Conservation (phyloP, 2,329 filamentous ascomycete genomes). For the Colletotrichum horii region DNA sequence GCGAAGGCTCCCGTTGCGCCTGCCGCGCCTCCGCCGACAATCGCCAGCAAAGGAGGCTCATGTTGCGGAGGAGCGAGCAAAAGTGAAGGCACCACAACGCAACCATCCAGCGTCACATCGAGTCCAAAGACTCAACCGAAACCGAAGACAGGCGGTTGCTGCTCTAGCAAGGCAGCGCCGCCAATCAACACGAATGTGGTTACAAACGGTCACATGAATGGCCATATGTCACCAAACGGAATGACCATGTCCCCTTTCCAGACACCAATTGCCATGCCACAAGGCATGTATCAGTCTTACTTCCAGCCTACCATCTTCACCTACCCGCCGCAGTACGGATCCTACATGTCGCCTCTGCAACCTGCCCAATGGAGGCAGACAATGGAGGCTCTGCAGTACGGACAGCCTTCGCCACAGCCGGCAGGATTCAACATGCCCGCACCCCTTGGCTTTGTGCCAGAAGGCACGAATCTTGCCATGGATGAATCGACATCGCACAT, state of each 20-base stretch:
- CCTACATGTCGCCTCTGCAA: slow-evolving; percentile 59
- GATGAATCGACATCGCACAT: slow-evolving; percentile 36
- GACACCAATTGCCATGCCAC: slow-evolving; percentile 38
- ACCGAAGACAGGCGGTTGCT: slow-evolving; percentile 35
- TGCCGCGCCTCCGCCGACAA: neutral
- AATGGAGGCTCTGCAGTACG: slow-evolving; percentile 44
- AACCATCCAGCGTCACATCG: slow-evolving; percentile 14
- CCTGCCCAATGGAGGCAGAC: slow-evolving; percentile 58
- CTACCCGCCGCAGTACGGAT: slow-evolving; percentile 60
- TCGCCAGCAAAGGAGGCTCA: slow-evolving; percentile 17
- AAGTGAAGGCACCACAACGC: slow-evolving; percentile 2
- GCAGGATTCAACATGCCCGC: slow-evolving; percentile 14
- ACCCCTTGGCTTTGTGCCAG: neutral
- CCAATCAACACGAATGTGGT: slow-evolving; percentile 11
- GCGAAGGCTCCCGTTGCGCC: neutral
- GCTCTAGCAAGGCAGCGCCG: slow-evolving; percentile 33
- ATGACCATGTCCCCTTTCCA: slow-evolving; percentile 39
- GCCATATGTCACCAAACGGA: slow-evolving; percentile 29
- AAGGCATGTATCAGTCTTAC: slow-evolving; percentile 43
- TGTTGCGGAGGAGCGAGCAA: slow-evolving; percentile 25
- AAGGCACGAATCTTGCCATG: slow-evolving; percentile 25
- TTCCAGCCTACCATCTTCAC: slow-evolving; percentile 54
- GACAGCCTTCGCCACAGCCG: slow-evolving; percentile 34
- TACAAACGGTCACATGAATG: slow-evolving; percentile 7
- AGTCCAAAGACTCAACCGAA: slow-evolving; percentile 20